Evolutionary conservation across 768 basidiomycete species (phyloP).

Genomic region (Trametes maxima): DNA sequence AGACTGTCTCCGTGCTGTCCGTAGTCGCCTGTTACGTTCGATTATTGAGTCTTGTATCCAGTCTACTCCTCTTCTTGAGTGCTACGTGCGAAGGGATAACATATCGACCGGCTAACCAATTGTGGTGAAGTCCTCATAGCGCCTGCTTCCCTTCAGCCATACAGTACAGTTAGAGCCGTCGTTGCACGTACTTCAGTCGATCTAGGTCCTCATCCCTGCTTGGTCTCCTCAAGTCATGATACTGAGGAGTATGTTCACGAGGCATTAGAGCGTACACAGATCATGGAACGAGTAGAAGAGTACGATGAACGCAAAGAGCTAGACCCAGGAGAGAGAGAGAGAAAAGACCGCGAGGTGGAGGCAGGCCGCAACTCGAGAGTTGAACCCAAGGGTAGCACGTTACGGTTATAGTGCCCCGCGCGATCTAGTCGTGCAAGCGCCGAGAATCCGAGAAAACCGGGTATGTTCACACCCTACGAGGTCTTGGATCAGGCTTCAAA

Average conservation of each 20-base stretch:
- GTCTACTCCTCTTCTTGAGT: conserved; percentile 50
- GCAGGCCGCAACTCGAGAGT: neutral
- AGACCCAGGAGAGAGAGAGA: neutral
- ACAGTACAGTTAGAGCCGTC: conserved; percentile 26
- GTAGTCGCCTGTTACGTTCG: conserved; percentile 79
- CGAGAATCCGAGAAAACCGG: conserved; percentile 1
- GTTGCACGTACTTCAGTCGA: conserved; percentile 27
- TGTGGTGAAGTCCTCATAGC: conserved; percentile 94
- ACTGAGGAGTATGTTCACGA: conserved; percentile 13
- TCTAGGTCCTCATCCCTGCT: conserved; percentile 27
- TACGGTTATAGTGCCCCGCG: too few species aligned
- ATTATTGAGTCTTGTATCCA: conserved; percentile 97
- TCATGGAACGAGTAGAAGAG: neutral
- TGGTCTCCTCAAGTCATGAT: conserved; percentile 14
- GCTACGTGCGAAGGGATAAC: conserved; percentile 4
- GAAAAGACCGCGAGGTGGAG: too few species aligned
- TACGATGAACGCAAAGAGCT: neutral
- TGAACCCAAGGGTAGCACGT: too few species aligned
- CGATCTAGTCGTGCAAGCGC: neutral
- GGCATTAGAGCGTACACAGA: conserved; percentile 8
- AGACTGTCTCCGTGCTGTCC: conserved; percentile 53
- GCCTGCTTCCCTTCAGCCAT: conserved; percentile 46
- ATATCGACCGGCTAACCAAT: conserved; percentile 58
- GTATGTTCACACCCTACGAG: too few species aligned
- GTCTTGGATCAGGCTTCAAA: too few species aligned